Evolutionary conservation across 2,329 filamentous ascomycete genomes (phyloP), one percentile per base, ranked within the genome.

Genomic region (Cryphonectria japonica): DNA sequence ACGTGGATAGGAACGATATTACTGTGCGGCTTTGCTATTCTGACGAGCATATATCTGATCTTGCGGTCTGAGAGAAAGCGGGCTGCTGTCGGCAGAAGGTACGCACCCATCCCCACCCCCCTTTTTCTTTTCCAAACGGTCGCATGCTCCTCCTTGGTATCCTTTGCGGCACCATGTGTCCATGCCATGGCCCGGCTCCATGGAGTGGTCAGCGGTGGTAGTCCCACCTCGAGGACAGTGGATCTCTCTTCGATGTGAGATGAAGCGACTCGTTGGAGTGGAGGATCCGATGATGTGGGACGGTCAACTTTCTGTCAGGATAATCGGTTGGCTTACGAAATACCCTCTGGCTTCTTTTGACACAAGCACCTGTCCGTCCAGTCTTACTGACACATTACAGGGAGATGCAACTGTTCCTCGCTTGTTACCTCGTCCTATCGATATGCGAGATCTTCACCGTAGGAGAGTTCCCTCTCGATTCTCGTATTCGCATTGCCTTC

Each of bases 361-460:
- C 29, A 64, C 61, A n/a, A n/a, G 16, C 37, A 39, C 37, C 19
- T 62, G 14, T 41, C n/a, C n/a, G 61, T 64, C 14, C 61, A 70
- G 16, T n/a, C 16, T 59, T 57, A 14, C 59, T 69, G 41, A 72
- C n/a, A 43, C 39, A 11, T 13, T 16, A 29, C 78, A 97, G 96
- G 81, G 96, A 99, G 82, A 98, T 99, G 89, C 96, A 99, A 86
- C 78, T 98, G 46, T 98, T 99, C 83, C 88, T 99, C 66, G 73
- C 93, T 59, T 91, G 92, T 66, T 99, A 94, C 80, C 92, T 97
- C 70, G 82, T 98, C 71, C 90, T 98, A 73, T 90, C 93, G 77
- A 93, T 99, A 77, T 98, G 95, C 82, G 96, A 98, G 81, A 97
- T 99, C 78, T 98, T 99, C 83, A 95, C 94, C 0, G 90, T 98